Evolutionary conservation across 768 basidiomycete species (phyloP), one percentile per base, ranked within the genome.

Genomic region (Rhizopogon vulgaris): DNA sequence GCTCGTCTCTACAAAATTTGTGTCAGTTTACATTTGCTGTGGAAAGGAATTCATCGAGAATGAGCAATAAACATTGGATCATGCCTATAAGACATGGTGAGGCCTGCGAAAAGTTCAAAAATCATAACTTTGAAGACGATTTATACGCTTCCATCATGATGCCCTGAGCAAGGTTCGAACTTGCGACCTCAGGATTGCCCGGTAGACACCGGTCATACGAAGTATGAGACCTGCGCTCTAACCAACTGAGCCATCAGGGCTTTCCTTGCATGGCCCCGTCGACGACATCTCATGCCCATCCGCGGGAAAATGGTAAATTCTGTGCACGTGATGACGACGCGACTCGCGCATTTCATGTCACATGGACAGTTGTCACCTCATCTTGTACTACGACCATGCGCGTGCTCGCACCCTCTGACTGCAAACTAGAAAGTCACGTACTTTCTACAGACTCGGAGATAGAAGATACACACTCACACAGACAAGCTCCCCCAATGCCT

Each of bases 131-230:
- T n/a, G n/a, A n/a, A n/a, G n/a, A n/a, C n/a, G n/a, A n/a, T n/a
- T n/a, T n/a, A n/a, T n/a, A n/a, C n/a, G n/a, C n/a, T n/a, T n/a
- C n/a, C n/a, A n/a, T n/a, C n/a, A 22, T 22, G 1, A 22, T 78
- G 77, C 76, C 69, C 77, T 69, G 70, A 75, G 73, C 71, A 75
- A 77, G 78, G 72, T 64, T 79, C 77, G 78, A 79, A 78, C 78
- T 77, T 75, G 73, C 75, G 78, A 77, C 77, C 75, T 79, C 74
- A 73, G 75, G 78, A 78, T 78, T 75, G 39, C 71, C 60, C 58
- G 59, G 22, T 3, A 0, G 8, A 1, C n/a, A 17, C 61, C 56
- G 56, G 58, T 72, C 72, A 70, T 56, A 72, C 66, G 46, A 8
- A 28, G 59, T 76, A 76, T 75, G 74, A 76, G 74, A 76, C 75